Base-by-base conservation (phyloP, 345 rosid genomes). In the Acer negundo region DNA sequence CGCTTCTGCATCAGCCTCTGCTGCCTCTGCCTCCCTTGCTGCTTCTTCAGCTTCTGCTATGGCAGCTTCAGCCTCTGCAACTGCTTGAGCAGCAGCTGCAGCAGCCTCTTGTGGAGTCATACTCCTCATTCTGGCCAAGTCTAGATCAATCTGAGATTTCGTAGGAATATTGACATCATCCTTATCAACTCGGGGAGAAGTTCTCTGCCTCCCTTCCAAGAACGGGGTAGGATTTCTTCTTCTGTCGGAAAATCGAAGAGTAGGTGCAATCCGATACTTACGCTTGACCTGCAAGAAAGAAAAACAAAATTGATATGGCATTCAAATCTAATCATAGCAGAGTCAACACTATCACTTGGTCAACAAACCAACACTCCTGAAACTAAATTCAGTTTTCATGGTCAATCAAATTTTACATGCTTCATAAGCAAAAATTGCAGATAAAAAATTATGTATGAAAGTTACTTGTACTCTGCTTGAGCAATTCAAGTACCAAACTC, bases 1-100 rank as follows among this genome's bases (percentile, higher is more conserved):
- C 55, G 87, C 97, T 80, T 91, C 98, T 22, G 97, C 99, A 75
- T 92, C 92, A 19, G 97, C 98, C 82, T 97, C 99, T 12, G 98
- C 97, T 69, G 83, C 90, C 79, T 96, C 97, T 8, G 99, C 98
- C 78, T 94, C 99, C 77, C 89, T 94, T 13, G 92, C 94, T 80
- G 99, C 99, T 87, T 88, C 95, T 78, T 96, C 98, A 70, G 99
- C 99, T 77, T 83, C 97, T 3, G 93, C 94, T 68, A 92, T 89
- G 35, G 97, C 97, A 77, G 89, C 92, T 85, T 94, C 99, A 67
- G 99, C 98, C 84, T 93, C 92, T 38, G 90, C 91, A 81, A 97
- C 99, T 70, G 97, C 97, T 79, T 80, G 89, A 72, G 94, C 97
- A 56, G 99, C 99, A 67, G 92, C 93, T 3, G 81, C 89, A 67